These are phyloP conservation scores for Fistulina hepatica DNA, from an alignment of 1,284 basidiomycete genomes.

Conservation along the genomic window DNA sequence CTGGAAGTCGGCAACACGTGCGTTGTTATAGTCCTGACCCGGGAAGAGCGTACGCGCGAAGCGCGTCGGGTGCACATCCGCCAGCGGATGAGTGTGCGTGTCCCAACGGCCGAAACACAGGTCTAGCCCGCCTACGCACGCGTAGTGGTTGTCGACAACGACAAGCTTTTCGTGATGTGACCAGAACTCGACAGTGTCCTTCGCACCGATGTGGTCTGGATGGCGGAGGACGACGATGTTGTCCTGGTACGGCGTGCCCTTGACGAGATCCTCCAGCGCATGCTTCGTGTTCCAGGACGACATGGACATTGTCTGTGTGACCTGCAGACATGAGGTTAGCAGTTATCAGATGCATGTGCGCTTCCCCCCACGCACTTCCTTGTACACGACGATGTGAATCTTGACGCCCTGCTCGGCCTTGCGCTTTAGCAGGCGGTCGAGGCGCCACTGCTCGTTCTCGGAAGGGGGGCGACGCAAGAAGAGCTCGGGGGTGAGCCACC, in stretches of 20 bases:
- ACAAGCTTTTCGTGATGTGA: constrained; percentile 81
- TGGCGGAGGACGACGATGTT: constrained; percentile 85
- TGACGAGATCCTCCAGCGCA: no score
- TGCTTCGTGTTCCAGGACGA: constrained; percentile 80
- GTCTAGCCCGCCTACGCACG: constrained; percentile 79
- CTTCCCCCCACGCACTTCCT: no score
- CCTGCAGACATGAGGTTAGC: no score
- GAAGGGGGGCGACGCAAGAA: constrained; percentile 86
- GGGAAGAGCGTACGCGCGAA: constrained; percentile 79
- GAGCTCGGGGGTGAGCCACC: constrained; percentile 89
- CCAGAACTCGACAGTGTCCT: constrained; percentile 71
- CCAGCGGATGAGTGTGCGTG: constrained; percentile 73
- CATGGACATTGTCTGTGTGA: constrained; percentile 85
- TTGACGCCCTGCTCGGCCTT: constrained; percentile 89
- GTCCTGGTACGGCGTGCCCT: constrained; percentile 69
- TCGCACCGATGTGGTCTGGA: constrained; percentile 80
- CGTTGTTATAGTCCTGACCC: constrained; percentile 91
- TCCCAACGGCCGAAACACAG: constrained; percentile 96
- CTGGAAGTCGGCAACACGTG: constrained; percentile 64
- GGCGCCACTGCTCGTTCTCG: constrained; percentile 71
- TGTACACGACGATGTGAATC: constrained; percentile 83
- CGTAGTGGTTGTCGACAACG: constrained; percentile 77
- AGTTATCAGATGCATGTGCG: constrained; percentile 4
- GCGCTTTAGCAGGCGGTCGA: constrained; percentile 73
- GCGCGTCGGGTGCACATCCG: constrained; percentile 83